A percentile compares a stretch with the other conserved stretches of the same genome.
These are phyloP conservation scores for Oryza meyeriana DNA, from an alignment of 176 grass and related monocot genomes.

Conservation along the genomic window DNA sequence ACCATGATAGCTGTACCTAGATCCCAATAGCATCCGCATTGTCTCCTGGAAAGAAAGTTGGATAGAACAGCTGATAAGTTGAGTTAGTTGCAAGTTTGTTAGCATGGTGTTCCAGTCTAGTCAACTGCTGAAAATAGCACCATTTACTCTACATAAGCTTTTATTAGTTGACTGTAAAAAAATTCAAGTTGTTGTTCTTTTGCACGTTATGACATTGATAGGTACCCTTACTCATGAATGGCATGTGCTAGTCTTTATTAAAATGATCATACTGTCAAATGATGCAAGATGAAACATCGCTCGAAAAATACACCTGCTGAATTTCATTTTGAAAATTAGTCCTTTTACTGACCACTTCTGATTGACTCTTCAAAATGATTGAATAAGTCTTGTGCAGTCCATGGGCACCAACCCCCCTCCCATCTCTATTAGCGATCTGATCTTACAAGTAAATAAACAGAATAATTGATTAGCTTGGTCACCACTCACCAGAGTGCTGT, in stretches of 20 bases:
- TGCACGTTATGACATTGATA: neutral
- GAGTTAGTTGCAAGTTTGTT: neutral
- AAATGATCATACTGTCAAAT: neutral
- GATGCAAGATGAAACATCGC: neutral
- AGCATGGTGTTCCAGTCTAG: neutral
- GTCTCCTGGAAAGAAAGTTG: neutral
- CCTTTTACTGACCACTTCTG: neutral
- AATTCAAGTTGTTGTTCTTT: neutral
- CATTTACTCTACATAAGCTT: neutral
- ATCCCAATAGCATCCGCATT: neutral
- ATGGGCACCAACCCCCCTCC: neutral
- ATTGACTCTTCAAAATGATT: neutral
- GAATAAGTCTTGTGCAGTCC: neutral
- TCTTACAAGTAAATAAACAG: neutral
- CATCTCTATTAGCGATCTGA: neutral
- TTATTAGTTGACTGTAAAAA: neutral
- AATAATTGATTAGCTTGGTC: neutral
- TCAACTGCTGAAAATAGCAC: neutral
- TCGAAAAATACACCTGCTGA: neutral
- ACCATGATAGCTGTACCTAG: conserved; percentile 7
- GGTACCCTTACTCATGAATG: neutral
- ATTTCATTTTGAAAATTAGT: neutral
- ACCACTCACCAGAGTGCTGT: neutral
- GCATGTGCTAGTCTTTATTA: neutral
- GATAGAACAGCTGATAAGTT: neutral